Evolutionary conservation across 768 basidiomycete species (phyloP).

Genomic region (Tylopilus subfusipes): DNA sequence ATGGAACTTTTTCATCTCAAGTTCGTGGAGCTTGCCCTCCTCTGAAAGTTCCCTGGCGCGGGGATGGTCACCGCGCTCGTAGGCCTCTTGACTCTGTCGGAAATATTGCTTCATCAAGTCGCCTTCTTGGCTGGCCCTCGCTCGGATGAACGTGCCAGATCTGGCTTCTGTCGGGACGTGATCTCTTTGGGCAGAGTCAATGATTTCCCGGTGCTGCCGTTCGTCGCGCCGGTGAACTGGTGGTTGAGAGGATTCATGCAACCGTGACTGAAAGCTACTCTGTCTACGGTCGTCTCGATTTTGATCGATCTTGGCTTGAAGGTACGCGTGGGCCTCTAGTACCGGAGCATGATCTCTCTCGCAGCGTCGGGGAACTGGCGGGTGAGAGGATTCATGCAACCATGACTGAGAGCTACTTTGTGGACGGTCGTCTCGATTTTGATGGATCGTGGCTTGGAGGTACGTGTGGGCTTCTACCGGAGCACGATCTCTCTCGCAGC

Average conservation of each 20-base stretch:
- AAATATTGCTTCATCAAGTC: conserved; percentile 68
- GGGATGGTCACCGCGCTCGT: conserved; percentile 65
- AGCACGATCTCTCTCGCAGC: not conserved
- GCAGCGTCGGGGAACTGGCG: no score
- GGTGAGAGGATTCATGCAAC: no score
- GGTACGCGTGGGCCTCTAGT: no score
- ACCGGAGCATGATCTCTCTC: no score
- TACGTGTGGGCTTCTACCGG: conserved; percentile 26
- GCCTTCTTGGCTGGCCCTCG: conserved; percentile 71
- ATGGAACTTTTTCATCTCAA: conserved; percentile 73
- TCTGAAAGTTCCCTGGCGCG: conserved; percentile 77
- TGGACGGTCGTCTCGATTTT: no score
- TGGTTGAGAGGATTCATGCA: no score
- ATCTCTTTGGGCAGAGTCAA: not conserved
- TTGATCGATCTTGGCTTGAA: no score
- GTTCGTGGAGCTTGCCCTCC: conserved; percentile 72
- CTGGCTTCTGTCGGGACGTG: conserved; percentile 19
- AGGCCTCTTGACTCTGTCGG: conserved; percentile 69
- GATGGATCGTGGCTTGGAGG: no score
- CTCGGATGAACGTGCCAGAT: conserved; percentile 50
- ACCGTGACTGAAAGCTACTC: no score
- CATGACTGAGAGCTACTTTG: no score
- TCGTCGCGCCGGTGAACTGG: no score
- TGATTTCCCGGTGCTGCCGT: not conserved
- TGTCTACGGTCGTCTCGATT: no score